Conservation (phyloP, 2,329 filamentous ascomycete genomes). For the Monosporascus sp. region DNA sequence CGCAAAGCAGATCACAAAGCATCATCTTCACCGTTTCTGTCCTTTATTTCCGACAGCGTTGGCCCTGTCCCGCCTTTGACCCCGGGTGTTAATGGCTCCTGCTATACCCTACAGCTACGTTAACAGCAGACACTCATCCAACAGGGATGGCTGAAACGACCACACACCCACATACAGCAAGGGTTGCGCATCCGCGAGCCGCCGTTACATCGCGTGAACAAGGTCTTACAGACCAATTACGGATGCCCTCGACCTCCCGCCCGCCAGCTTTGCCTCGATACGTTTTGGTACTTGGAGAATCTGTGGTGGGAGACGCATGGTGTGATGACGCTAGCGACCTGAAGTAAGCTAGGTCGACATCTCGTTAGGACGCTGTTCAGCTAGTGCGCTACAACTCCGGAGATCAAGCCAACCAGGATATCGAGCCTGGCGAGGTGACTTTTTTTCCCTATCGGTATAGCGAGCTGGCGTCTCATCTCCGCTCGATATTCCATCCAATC, state of each 20-base stretch:
- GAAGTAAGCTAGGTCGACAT: background rate
- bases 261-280: background rate
- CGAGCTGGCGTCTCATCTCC: background rate
- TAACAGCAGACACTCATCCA: conserved; percentile 7
- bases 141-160: conserved; percentile 13
- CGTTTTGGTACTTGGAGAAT: background rate
- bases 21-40: background rate
- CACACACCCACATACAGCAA: conserved; percentile 14
- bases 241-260: background rate
- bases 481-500: background rate
- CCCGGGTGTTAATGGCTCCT: background rate
- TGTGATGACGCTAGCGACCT: background rate
- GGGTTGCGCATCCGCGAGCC: conserved; percentile 19
- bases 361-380: background rate
- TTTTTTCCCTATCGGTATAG: too few species aligned
- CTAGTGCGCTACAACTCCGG: background rate
- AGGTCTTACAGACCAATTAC: background rate
- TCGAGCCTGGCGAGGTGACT: background rate
- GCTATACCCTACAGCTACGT: conserved; percentile 4
- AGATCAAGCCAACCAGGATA: background rate
- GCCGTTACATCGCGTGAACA: conserved; percentile 15
- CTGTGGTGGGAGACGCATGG: background rate
- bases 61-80: background rate
- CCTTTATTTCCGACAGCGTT: background rate
- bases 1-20: background rate